phyloP scores from a whole-genome alignment of 768 basidiomycete genomes.

The Phlebiopsis gigantea region DNA sequence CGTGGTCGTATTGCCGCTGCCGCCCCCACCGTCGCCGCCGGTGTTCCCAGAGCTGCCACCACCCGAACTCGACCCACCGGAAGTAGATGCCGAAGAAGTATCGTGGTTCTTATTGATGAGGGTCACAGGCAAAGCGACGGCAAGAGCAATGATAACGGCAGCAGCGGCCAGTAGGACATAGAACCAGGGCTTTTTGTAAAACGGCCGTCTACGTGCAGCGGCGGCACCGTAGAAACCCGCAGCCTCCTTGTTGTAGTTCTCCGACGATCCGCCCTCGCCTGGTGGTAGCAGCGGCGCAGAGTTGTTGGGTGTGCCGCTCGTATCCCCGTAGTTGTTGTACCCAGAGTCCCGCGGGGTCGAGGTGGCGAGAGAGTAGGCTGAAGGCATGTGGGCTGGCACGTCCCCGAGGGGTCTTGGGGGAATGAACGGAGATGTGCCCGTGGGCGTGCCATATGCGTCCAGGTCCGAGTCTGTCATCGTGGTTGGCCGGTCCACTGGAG shows the following conservation, averaged over 20 bases:
- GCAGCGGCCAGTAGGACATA: constrained; percentile 14
- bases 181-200: constrained; percentile 20
- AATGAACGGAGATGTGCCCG: not conserved
- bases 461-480: constrained; percentile 2
- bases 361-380: not conserved
- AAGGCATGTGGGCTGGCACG: not conserved
- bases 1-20: not conserved
- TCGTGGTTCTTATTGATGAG: constrained; percentile 16
- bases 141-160: constrained; percentile 21
- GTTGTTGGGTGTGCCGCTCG: constrained; percentile 7
- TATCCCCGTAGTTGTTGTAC: not conserved
- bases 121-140: constrained; percentile 26
- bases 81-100: constrained; percentile 5
- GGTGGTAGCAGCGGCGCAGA: constrained; percentile 3
- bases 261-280: not conserved
- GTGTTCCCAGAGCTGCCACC: not conserved
- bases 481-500: not conserved
- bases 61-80: constrained; percentile 1
- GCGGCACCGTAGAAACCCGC: not conserved
- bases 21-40: not conserved
- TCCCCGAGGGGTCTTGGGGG: not conserved
- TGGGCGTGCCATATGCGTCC: not conserved
- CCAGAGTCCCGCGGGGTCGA: not conserved
- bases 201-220: constrained; percentile 4
- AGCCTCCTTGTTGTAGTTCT: not conserved